A percentile compares a stretch with the other conserved stretches of the same genome.
phyloP scores from a whole-genome alignment of 768 basidiomycete species.

The Serendipita indica region DNA sequence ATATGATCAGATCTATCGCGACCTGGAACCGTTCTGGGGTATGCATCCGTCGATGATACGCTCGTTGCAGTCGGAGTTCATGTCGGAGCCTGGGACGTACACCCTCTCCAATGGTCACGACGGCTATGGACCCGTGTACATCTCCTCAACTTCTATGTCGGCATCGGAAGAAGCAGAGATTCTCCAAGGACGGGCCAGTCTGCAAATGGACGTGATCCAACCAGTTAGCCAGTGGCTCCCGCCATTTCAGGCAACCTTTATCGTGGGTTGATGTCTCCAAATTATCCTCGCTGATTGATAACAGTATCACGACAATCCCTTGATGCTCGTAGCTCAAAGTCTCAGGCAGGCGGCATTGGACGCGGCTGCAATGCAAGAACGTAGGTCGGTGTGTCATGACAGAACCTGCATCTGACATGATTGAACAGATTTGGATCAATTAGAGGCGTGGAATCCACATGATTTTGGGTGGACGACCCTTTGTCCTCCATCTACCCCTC shows the following conservation, averaged over 20 bases:
- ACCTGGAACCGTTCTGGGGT: constrained; percentile 33
- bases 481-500: constrained; percentile 16
- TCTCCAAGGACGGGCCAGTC: background rate
- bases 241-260: constrained; percentile 32
- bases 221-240: constrained; percentile 30
- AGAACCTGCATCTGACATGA: too few species aligned
- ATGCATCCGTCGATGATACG: constrained; percentile 24
- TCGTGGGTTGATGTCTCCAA: constrained; percentile 17
- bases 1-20: constrained; percentile 35
- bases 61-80: constrained; percentile 15
- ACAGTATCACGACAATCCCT: constrained; percentile 27
- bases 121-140: background rate
- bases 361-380: constrained; percentile 22
- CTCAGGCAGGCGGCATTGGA: constrained; percentile 22
- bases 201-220: constrained; percentile 24
- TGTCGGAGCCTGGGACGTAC: constrained; percentile 19
- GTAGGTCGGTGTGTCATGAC: too few species aligned
- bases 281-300: background rate
- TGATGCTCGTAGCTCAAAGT: constrained; percentile 24
- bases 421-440: too few species aligned
- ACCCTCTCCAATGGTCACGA: constrained; percentile 23
- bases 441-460: background rate
- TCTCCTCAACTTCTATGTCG: background rate
- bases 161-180: background rate
- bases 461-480: constrained; percentile 22